phyloP scores from a whole-genome alignment of 306 rosid genomes.

The Amphicarpaea edgeworthii region DNA sequence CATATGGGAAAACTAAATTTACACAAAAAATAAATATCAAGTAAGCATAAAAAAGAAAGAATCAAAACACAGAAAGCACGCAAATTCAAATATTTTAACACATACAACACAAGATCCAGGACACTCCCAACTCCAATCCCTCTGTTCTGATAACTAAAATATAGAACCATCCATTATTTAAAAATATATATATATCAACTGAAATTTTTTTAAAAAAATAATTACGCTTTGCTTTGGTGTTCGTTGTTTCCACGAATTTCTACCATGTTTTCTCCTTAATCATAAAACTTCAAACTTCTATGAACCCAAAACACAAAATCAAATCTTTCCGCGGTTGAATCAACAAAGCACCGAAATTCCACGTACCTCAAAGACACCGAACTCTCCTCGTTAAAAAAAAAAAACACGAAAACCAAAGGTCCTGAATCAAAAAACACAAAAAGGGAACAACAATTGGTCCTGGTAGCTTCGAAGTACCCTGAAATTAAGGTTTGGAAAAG shows the following conservation, averaged over 20 bases:
- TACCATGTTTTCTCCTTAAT: slow-evolving; percentile 13
- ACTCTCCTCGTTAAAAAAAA: slow-evolving; percentile 2
- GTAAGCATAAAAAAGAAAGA: slow-evolving; percentile 21
- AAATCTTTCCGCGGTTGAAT: slow-evolving; percentile 29
- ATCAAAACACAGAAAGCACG: slow-evolving; percentile 26
- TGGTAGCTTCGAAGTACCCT: slow-evolving; percentile 39
- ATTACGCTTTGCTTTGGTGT: not conserved
- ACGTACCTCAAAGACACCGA: slow-evolving; percentile 58
- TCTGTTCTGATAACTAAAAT: slow-evolving; percentile 27
- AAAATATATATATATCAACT: not conserved
- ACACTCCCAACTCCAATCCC: slow-evolving; percentile 29
- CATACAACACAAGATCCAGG: slow-evolving; percentile 47
- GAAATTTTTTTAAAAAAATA: not conserved
- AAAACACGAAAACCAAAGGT: not conserved
- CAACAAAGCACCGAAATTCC: slow-evolving; percentile 33
- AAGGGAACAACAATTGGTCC: not conserved
- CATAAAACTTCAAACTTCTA: slow-evolving; percentile 19
- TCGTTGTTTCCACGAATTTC: slow-evolving; percentile 6
- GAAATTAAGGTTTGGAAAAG: slow-evolving; percentile 32
- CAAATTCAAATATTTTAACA: slow-evolving; percentile 33
- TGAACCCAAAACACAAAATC: slow-evolving; percentile 23
- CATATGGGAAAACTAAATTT: slow-evolving; percentile 8
- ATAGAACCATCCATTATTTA: not conserved
- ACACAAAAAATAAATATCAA: not conserved
- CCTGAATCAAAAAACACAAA: not conserved